Conservation (phyloP, 1,139 yeast species). For the Pneumocystis wakefieldiae region DNA sequence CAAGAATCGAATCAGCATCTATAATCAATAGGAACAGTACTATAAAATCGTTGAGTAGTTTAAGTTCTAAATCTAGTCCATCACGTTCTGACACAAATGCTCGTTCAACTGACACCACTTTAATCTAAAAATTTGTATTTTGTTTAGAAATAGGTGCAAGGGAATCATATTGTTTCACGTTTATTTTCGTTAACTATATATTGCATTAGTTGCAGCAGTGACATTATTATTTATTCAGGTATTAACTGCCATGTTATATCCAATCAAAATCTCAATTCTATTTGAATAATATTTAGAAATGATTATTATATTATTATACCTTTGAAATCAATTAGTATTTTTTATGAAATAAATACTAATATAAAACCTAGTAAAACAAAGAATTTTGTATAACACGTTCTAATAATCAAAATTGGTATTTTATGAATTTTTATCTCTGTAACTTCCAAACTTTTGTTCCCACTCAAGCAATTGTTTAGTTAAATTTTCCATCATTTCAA, state of each 20-base stretch:
- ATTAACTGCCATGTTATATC: background rate
- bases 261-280: background rate
- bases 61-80: background rate
- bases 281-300: background rate
- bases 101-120: background rate
- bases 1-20: background rate
- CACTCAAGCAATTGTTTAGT: slow-evolving; percentile 55
- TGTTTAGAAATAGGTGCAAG: background rate
- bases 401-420: background rate
- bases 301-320: background rate
- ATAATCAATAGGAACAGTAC: background rate
- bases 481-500: slow-evolving; percentile 50
- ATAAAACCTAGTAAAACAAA: background rate
- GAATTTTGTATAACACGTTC: background rate
- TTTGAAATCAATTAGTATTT: background rate
- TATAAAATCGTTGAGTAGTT: background rate
- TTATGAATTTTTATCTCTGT: background rate
- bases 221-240: background rate
- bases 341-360: background rate
- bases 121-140: background rate
- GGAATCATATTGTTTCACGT: background rate
- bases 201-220: background rate
- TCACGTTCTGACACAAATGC: background rate
- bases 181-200: background rate
- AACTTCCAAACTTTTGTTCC: slow-evolving; percentile 57